These are phyloP conservation scores for Colletotrichum endophyticum DNA, from an alignment of 2,329 filamentous ascomycete species.

Conservation along the genomic window DNA sequence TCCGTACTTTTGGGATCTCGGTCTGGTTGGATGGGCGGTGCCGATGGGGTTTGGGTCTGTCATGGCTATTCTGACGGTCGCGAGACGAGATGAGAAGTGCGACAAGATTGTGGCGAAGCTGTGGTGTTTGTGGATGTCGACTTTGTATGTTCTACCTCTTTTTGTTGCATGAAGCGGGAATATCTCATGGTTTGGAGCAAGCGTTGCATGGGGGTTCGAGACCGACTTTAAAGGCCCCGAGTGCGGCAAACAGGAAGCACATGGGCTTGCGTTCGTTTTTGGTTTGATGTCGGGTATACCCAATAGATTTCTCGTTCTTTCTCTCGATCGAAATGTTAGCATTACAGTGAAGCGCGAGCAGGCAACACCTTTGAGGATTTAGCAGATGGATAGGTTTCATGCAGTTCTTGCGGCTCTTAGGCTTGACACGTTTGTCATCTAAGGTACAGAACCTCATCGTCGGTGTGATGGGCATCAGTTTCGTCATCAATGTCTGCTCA, in stretches of 20 bases:
- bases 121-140: slow-evolving; percentile 28
- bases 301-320: not conserved
- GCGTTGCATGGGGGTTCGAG: not conserved
- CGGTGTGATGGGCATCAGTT: not conserved
- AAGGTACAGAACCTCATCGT: not conserved
- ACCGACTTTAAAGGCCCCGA: not conserved
- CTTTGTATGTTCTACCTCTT: slow-evolving; percentile 24
- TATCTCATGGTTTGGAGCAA: not conserved
- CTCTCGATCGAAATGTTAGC: not conserved
- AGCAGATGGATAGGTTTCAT: accelerated
- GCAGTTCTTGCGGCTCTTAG: not conserved
- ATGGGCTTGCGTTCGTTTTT: not conserved
- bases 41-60: not conserved
- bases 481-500: not conserved
- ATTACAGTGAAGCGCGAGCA: not conserved
- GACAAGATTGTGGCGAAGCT: slow-evolving; percentile 28
- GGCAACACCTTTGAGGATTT: not conserved
- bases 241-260: not conserved
- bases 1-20: not conserved
- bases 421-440: not conserved
- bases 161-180: not conserved
- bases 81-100: slow-evolving; percentile 20
- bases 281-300: not conserved
- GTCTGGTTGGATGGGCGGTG: not conserved
- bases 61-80: slow-evolving; percentile 20